Evolutionary conservation across 2,329 filamentous ascomycete species (phyloP).

Genomic region (Botryotinia convoluta): DNA sequence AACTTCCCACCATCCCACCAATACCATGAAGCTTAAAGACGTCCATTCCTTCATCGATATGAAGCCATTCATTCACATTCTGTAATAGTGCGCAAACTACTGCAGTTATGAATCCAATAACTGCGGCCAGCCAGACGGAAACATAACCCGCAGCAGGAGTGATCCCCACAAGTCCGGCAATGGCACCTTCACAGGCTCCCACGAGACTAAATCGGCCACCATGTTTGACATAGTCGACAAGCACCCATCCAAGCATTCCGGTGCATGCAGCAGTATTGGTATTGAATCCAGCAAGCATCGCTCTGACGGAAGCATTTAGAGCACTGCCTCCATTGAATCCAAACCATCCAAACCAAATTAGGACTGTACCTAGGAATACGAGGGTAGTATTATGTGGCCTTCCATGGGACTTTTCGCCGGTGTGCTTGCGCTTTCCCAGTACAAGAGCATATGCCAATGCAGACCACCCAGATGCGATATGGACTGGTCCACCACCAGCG

Average conservation of each 20-base stretch:
- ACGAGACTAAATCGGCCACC: slow-evolving; percentile 50
- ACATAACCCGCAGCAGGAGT: slow-evolving; percentile 57
- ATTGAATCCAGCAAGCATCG: slow-evolving; percentile 56
- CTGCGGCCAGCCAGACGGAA: slow-evolving; percentile 49
- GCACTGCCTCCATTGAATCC: slow-evolving; percentile 53
- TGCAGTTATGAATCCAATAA: slow-evolving; percentile 53
- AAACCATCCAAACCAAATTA: slow-evolving; percentile 65
- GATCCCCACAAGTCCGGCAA: slow-evolving; percentile 56
- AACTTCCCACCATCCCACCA: slow-evolving; percentile 55
- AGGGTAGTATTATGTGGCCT: slow-evolving; percentile 63
- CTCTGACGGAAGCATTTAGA: slow-evolving; percentile 50
- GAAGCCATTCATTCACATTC: slow-evolving; percentile 50
- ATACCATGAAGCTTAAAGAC: slow-evolving; percentile 60
- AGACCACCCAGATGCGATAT: slow-evolving; percentile 61
- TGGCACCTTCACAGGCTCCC: slow-evolving; percentile 53
- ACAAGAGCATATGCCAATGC: slow-evolving; percentile 63
- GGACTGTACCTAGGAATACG: slow-evolving; percentile 60
- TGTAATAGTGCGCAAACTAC: slow-evolving; percentile 40
- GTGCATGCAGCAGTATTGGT: slow-evolving; percentile 57
- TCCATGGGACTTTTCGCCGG: slow-evolving; percentile 47
- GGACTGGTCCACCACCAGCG: slow-evolving; percentile 54
- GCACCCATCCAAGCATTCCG: slow-evolving; percentile 52
- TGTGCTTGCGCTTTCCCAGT: slow-evolving; percentile 55
- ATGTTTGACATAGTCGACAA: slow-evolving; percentile 51
- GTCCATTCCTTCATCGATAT: slow-evolving; percentile 57